Base-by-base conservation (phyloP, 2,329 filamentous ascomycete species). In the Albifimbria verrucaria region DNA sequence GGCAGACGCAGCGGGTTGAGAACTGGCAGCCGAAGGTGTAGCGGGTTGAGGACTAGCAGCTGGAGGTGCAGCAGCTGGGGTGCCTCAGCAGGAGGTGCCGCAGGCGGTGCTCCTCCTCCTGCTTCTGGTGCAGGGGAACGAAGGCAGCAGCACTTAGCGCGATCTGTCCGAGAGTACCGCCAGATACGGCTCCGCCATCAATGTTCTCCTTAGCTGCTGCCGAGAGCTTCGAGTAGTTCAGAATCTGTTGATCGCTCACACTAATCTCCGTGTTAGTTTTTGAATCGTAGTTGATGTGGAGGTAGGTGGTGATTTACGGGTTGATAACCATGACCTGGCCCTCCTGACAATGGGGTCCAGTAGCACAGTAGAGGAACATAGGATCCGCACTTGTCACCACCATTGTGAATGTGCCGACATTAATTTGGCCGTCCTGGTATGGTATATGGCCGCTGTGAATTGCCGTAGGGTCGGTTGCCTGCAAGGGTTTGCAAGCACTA, bases 311-410 rank as follows among this genome's bases (percentile, higher is more conserved):
- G 9, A 59, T 70, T 55, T 52, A 73, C 71, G 74, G 73, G 53
- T 82, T 82, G 39, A 82, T 72, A 6, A 78, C 71, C 66, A 78
- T 73, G 24, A 77, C 72, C 69, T 81, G 79, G 7, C 78, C 78
- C 9, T 60, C 62, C 59, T 79, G 73, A 45, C 79, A 81, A 53
- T 81, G 78, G 3, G 72, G 72, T 0, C 67, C 72, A 2, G 74
- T 74, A 1, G 77, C 75, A 52, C 78, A 82, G 62, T 81, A 82
- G 26, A 78, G 56, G 62, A 77, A 81, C 53, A 80, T 73, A 6
- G 77, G 69, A 2, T 74, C 68, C 0, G 72, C 68, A 53, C 67
- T 71, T 24, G 70, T 72, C 18, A 82, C 62, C 11, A 70, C 68
- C 61, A 82, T 70, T 52, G 71, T 76, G 59, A 80, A 82, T 2